These are phyloP conservation scores for Eucalyptus regnans DNA, from an alignment of 345 rosid genomes.

Conservation along the genomic window DNA sequence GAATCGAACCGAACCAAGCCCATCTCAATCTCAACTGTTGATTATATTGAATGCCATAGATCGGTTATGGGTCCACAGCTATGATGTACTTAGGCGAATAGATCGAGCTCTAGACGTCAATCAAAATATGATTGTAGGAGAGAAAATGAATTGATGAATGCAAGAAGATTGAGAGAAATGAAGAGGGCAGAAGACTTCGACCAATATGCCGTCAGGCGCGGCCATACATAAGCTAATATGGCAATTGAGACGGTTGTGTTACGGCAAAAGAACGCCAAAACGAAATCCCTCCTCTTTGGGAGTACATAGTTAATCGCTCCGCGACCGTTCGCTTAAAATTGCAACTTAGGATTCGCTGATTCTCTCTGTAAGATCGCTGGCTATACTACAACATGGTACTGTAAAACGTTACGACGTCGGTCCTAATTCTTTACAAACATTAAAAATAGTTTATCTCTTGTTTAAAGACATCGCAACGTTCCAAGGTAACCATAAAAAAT, in stretches of 20 bases:
- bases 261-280: not conserved
- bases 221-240: not conserved
- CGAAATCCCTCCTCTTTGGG: not conserved
- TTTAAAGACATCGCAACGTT: not conserved
- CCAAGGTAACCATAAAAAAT: not conserved
- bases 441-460: not conserved
- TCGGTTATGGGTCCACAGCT: rapidly evolving
- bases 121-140: not conserved
- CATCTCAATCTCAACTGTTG: not conserved
- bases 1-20: not conserved
- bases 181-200: rapidly evolving
- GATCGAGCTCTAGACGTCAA: not conserved
- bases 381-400: not conserved
- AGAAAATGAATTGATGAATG: rapidly evolving
- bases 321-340: not conserved
- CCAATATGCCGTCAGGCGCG: not conserved
- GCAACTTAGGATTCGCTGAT: not conserved
- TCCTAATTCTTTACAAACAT: not conserved
- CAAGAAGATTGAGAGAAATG: not conserved
- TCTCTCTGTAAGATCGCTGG: not conserved
- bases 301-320: not conserved
- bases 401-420: not conserved
- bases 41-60: not conserved
- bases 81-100: not conserved
- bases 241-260: not conserved